These are phyloP conservation scores for Coemansia sp. DNA, from an alignment of 192 early-diverging fungal genomes.

Conservation along the genomic window DNA sequence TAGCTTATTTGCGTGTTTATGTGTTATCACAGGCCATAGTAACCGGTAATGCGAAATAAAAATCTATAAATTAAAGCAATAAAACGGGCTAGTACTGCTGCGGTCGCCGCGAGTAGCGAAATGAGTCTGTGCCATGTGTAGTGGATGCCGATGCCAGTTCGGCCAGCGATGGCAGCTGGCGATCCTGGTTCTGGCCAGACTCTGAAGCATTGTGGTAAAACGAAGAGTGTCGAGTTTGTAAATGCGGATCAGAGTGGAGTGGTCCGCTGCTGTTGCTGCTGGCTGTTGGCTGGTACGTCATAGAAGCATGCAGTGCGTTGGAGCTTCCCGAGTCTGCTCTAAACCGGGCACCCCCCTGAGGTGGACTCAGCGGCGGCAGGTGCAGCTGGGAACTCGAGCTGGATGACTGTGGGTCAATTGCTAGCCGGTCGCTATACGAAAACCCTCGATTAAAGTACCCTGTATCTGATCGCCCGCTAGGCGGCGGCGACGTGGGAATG, in stretches of 20 bases:
- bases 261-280: constrained; percentile 6
- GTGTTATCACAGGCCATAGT: not conserved
- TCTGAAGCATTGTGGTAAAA: constrained; percentile 5
- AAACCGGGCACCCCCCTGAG: constrained; percentile 11
- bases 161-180: constrained; percentile 46
- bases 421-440: constrained; percentile 3
- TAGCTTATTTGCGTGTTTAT: constrained; percentile 27
- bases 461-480: constrained; percentile 19
- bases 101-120: constrained; percentile 27
- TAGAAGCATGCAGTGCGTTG: constrained; percentile 14
- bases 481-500: constrained; percentile 48
- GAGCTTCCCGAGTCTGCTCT: constrained; percentile 2
- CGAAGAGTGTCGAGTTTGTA: constrained; percentile 2
- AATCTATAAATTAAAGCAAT: not conserved
- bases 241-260: constrained; percentile 1
- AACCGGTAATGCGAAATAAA: not conserved
- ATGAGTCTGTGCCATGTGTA: constrained; percentile 24
- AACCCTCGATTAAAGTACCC: constrained; percentile 22
- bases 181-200: constrained; percentile 13
- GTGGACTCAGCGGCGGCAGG: constrained; percentile 21
- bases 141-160: constrained; percentile 42
- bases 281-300: constrained; percentile 16
- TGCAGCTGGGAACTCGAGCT: constrained; percentile 13
- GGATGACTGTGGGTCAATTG: not conserved
- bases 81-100: constrained; percentile 11